Conservation (phyloP, 495 filamentous ascomycete species). For the Clavariopsis aquatica region DNA sequence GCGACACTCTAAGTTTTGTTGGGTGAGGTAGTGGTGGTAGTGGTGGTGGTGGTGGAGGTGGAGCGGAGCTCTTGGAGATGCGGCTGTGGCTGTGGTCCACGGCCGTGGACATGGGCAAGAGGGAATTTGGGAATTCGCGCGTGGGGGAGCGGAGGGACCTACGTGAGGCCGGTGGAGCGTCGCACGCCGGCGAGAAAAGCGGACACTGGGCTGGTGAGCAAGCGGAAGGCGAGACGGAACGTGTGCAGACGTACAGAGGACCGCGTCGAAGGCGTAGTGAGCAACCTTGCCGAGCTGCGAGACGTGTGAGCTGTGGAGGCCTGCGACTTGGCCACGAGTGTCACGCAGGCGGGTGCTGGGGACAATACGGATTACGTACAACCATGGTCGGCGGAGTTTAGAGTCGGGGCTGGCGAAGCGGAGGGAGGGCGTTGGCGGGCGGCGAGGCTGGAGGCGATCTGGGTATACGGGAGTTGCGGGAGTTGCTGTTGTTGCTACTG, state of each 20-base stretch:
- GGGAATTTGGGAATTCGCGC: constrained; percentile 11
- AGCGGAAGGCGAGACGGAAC: not conserved
- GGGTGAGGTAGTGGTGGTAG: not conserved
- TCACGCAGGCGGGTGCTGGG: constrained; percentile 6
- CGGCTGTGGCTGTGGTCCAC: constrained; percentile 18
- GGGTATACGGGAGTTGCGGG: not conserved
- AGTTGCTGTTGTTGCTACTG: too few relatives aligned
- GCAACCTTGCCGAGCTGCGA: constrained; percentile 83
- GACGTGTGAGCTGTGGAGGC: constrained; percentile 25
- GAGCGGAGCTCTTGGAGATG: constrained; percentile 13
- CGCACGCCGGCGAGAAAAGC: constrained; percentile 95
- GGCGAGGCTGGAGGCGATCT: not conserved
- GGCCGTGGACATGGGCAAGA: constrained; percentile 18
- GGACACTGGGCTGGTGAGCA: constrained; percentile 62
- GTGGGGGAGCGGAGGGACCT: constrained; percentile 51
- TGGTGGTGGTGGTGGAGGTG: not conserved
- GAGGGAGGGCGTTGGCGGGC: constrained; percentile 4
- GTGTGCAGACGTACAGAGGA: constrained; percentile 66
- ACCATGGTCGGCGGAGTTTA: constrained; percentile 36
- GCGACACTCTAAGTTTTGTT: constrained; percentile 31
- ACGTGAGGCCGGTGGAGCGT: constrained; percentile 96
- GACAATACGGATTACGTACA: constrained; percentile 37
- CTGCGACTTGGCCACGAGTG: constrained; percentile 11
- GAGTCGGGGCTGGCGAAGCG: not conserved
- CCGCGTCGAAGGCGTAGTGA: constrained; percentile 96